A percentile compares a stretch with the other conserved stretches of the same genome.
phyloP scores from a whole-genome alignment of 805 yeast genomes.

The Metschnikowia proteae region DNA sequence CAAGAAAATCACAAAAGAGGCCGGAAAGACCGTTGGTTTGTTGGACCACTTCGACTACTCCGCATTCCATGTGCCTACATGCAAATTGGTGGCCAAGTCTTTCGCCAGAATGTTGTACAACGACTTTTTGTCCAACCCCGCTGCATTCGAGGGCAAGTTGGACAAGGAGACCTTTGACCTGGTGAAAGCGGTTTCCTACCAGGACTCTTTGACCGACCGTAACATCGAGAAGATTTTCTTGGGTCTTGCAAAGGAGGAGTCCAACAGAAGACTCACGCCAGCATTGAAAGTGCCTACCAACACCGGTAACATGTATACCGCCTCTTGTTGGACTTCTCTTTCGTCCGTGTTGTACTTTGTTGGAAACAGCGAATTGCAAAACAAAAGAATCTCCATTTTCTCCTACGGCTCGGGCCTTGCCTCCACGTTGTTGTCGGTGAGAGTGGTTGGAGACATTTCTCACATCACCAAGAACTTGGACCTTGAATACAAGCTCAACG shows the following conservation, averaged over 20 bases:
- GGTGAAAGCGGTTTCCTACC: constrained; percentile 59
- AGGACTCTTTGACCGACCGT: constrained; percentile 75
- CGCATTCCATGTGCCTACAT: constrained; percentile 97
- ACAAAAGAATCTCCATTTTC: constrained; percentile 85
- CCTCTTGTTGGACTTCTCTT: constrained; percentile 83
- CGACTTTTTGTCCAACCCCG: constrained; percentile 75
- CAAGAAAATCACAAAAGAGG: constrained; percentile 56
- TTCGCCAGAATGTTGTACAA: constrained; percentile 88
- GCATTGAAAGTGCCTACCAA: constrained; percentile 87
- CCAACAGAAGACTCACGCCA: constrained; percentile 69
- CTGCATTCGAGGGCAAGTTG: constrained; percentile 42
- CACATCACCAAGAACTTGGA: constrained; percentile 60
- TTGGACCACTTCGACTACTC: constrained; percentile 77
- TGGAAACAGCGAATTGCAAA: constrained; percentile 69
- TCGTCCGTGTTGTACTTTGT: constrained; percentile 75
- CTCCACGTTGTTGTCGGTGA: constrained; percentile 76
- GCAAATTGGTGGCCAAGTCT: constrained; percentile 90
- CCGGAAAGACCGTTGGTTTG: constrained; percentile 54
- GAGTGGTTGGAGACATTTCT: constrained; percentile 76
- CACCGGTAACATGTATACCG: constrained; percentile 98
- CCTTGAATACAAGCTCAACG: constrained; percentile 61
- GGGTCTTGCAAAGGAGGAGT: constrained; percentile 64
- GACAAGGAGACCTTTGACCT: constrained; percentile 50
- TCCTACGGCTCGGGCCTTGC: constrained; percentile 99
- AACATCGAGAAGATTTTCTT: constrained; percentile 81